Base-by-base conservation (phyloP, 2,329 filamentous ascomycete genomes). In the Pezicula carpinea region DNA sequence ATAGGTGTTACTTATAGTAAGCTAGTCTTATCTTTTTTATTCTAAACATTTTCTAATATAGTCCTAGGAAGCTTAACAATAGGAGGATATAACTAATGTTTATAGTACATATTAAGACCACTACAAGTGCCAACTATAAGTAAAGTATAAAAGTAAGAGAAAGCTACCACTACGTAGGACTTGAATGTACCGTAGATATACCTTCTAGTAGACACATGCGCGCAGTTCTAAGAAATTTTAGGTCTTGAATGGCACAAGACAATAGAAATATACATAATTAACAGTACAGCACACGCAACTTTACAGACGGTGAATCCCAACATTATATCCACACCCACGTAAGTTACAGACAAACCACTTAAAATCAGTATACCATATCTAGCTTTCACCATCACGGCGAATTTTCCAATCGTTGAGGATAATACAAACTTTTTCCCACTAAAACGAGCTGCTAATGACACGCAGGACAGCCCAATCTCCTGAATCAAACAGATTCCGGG, bases 1-100 rank as follows among this genome's bases (percentile, higher is more conserved):
- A 48, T 70, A 11, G 68, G 68, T 5, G 66, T 66, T 15, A 59
- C 57, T 38, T 70, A 70, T 40, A 64, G 66, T 66, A 55, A 53
- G 65, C n/a, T 7, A 6, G 13, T 10, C 23, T 10, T 8, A 6
- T 48, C 21, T 14, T 29, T 5, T n/a, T 15, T 44, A 18, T 10
- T 18, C 38, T 15, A 39, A 44, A 18, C 14, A 23, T n/a, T 22
- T 14, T 33, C 21, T 42, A 17, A 52, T 10, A 58, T 60, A 10
- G 63, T 38, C 50, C 65, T 64, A 39, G 66, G 66, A 5, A 66
- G 67, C 29, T 49, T 70, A 11, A 64, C 67, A 11, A 62, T 70
- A 38, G 66, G 64, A 6, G 68, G 68, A 6, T 70, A 70, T 46
- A 66, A 70, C 44, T 13, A 8, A 39, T 39, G 18, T 39, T 39